Evolutionary conservation across 352 stramenopile genomes (phyloP).

Genomic region (Globisporangium polare): DNA sequence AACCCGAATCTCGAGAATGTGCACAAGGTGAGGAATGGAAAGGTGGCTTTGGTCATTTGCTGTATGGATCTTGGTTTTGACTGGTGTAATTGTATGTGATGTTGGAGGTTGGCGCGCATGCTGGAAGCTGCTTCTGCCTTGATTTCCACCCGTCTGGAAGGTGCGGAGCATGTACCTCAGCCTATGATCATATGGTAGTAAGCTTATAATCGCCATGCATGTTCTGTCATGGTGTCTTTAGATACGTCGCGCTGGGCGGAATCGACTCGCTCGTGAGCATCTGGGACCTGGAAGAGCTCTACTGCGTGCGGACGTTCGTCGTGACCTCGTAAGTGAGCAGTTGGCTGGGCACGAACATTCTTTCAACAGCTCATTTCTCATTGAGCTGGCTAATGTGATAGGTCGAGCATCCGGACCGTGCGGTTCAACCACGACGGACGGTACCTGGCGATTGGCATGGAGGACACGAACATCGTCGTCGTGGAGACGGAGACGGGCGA

Average conservation of each 20-base stretch:
- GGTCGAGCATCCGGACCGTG: constrained; percentile 75
- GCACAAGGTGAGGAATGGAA: constrained; percentile 50
- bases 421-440: constrained; percentile 73
- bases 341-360: not conserved
- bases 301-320: constrained; percentile 79
- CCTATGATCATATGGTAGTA: not conserved
- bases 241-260: constrained; percentile 72
- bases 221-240: constrained; percentile 12
- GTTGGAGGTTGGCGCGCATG: constrained; percentile 59
- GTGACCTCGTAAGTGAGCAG: constrained; percentile 59
- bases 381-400: no score
- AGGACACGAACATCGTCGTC: constrained; percentile 69
- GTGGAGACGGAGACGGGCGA: constrained; percentile 62
- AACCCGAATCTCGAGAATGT: constrained; percentile 81
- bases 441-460: constrained; percentile 73
- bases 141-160: constrained; percentile 75
- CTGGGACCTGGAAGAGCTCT: constrained; percentile 85
- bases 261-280: constrained; percentile 81
- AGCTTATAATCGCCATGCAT: no score
- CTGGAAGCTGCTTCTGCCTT: constrained; percentile 78
- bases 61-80: no score
- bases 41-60: no score
- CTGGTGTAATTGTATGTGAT: not conserved
- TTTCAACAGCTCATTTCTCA: not conserved
- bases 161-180: constrained; percentile 18